Evolutionary conservation across 345 rosid species (phyloP).

Genomic region (Hypericum androsaemum): DNA sequence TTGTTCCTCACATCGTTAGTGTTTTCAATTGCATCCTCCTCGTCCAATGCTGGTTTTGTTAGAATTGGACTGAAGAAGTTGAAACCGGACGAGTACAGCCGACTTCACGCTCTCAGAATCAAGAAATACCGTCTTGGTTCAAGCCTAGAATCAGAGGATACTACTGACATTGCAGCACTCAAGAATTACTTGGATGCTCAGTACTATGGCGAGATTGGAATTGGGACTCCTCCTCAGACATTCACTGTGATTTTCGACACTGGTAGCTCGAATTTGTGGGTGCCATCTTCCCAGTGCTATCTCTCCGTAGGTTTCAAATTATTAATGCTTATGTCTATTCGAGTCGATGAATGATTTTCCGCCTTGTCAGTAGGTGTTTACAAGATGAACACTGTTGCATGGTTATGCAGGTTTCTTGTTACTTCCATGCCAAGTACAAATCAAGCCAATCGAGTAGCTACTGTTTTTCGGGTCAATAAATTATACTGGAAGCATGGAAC

Average conservation of each 20-base stretch:
- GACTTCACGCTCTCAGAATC: slow-evolving; percentile 9
- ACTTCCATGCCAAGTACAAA: slow-evolving; percentile 25
- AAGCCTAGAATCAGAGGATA: slow-evolving; percentile 12
- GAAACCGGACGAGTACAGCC: slow-evolving; percentile 9
- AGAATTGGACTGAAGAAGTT: slow-evolving; percentile 25
- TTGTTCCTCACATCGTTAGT: neutral
- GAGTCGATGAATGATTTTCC: neutral
- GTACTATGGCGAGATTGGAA: slow-evolving; percentile 26
- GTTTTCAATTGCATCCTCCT: neutral
- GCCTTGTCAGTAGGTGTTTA: neutral
- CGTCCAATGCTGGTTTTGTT: slow-evolving; percentile 10
- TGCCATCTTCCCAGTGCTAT: slow-evolving; percentile 26
- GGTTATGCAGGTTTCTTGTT: slow-evolving; percentile 18
- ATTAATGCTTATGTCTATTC: neutral
- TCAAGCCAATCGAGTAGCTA: slow-evolving; percentile 25
- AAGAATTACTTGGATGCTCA: slow-evolving; percentile 29
- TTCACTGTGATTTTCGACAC: slow-evolving; percentile 33
- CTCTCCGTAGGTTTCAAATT: slow-evolving; percentile 10
- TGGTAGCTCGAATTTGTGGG: slow-evolving; percentile 35
- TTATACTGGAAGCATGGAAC: no score
- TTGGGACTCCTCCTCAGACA: slow-evolving; percentile 32
- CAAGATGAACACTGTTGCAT: neutral
- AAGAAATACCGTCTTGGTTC: slow-evolving; percentile 10
- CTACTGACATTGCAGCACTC: slow-evolving; percentile 20
- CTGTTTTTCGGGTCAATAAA: no score